phyloP scores from a whole-genome alignment of 1,284 basidiomycete genomes.

The Leucoagaricus sp. region DNA sequence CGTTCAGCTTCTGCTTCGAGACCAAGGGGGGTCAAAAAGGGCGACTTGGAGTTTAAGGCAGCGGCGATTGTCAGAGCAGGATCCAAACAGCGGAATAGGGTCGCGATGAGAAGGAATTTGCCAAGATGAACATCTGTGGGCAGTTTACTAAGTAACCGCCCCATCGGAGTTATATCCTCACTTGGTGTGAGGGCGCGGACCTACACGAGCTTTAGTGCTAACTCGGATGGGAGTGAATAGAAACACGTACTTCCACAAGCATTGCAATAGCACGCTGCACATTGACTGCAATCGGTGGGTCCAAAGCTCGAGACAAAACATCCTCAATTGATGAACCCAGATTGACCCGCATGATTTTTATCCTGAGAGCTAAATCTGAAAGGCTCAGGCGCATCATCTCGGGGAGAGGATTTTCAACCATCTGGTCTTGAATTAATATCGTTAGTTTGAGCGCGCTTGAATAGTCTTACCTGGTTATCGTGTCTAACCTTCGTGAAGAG shows the following conservation, averaged over 20 bases:
- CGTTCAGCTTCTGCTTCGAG: slow-evolving; percentile 86
- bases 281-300: slow-evolving; percentile 87
- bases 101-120: slow-evolving; percentile 90
- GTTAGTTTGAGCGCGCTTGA: slow-evolving; percentile 35
- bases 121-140: slow-evolving; percentile 97
- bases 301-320: slow-evolving; percentile 84
- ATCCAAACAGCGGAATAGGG: slow-evolving; percentile 89
- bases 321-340: slow-evolving; percentile 90
- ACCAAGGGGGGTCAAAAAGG: slow-evolving; percentile 90
- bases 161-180: slow-evolving; percentile 97
- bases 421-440: slow-evolving; percentile 44
- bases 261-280: slow-evolving; percentile 91
- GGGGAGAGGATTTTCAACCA: slow-evolving; percentile 91
- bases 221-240: background rate
- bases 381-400: slow-evolving; percentile 96
- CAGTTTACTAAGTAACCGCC: slow-evolving; percentile 86
- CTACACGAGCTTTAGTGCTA: slow-evolving; percentile 33
- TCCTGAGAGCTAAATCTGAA: slow-evolving; percentile 92
- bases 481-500: slow-evolving; percentile 91
- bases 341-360: slow-evolving; percentile 95
- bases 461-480: slow-evolving; percentile 61
- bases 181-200: slow-evolving; percentile 82
- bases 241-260: slow-evolving; percentile 78
- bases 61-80: slow-evolving; percentile 96
- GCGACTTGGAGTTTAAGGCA: slow-evolving; percentile 90